Evolutionary conservation across 768 basidiomycete species (phyloP), one percentile per base, ranked within the genome.

Genomic region (Auricularia sp.): DNA sequence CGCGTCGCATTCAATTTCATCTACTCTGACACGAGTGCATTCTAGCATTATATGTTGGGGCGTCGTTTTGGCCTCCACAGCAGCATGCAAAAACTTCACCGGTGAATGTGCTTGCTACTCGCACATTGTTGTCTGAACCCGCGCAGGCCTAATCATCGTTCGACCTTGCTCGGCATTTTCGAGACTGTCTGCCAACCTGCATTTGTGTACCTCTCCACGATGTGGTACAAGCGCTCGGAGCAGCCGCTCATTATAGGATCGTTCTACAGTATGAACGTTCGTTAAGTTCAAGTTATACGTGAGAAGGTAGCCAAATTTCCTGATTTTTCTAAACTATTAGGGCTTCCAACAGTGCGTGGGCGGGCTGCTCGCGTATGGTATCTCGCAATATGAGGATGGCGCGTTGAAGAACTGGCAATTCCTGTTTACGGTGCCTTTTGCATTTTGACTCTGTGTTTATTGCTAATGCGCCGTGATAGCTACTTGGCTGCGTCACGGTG

Each of bases 151-250:
- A 14, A 75, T 81, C 37, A 69, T 79, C 36, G 81, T 83, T 10
- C 71, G 82, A 82, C 81, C 34, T 73, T 83, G 18, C 75, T 80
- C 14, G 80, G 80, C 4, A 65, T 79, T n/a, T 79, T 82, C 56
- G 81, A 82, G 70, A 76, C 76, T 63, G 78, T 80, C 29, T 80
- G 80, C 64, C 80, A 81, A 68, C 80, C 80, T 3, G 78, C 78
- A 3, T 80, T 82, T 64, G 78, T 81, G 24, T 80, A 75, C 65
- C 68, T 82, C 75, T 79, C 82, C 7, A 78, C 80, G 37, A 81
- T 83, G 81, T 82, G 80, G 77, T 82, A 82, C 67, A 80, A 77
- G 10, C 76, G 81, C 34, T 78, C 79, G 18, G 82, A 83, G 67
- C 81, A 82, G 65, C 79, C 79, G 10, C 74, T 80, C 54, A 76